Conservation (phyloP, 1,139 yeast species). For the Blastobotrys apis region DNA sequence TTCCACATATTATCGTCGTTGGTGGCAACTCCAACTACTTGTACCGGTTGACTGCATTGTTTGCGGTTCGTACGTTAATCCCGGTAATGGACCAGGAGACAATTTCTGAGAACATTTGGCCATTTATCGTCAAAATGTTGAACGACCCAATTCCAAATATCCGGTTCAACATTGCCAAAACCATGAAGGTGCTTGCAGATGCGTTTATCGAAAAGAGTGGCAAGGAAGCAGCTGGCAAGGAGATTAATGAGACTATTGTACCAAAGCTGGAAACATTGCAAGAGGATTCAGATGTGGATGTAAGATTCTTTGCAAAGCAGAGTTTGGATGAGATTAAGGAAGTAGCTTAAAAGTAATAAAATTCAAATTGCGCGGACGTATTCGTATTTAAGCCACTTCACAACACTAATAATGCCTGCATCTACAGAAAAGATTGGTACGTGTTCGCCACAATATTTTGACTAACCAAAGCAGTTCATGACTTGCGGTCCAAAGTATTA, state of each 20-base stretch:
- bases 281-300: slow-evolving; percentile 82
- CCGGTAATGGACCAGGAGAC: slow-evolving; percentile 50
- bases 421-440: slow-evolving; percentile 12
- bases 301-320: slow-evolving; percentile 74
- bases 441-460: background rate
- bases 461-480: slow-evolving; percentile 3
- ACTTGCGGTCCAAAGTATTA: slow-evolving; percentile 13
- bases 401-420: background rate
- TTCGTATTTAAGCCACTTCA: too few relatives aligned
- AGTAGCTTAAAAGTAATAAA: background rate
- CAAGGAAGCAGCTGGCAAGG: slow-evolving; percentile 31
- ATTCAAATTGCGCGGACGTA: background rate
- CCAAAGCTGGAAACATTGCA: slow-evolving; percentile 60
- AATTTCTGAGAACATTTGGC: slow-evolving; percentile 63
- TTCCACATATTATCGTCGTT: slow-evolving; percentile 62
- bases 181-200: slow-evolving; percentile 60
- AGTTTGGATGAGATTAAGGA: slow-evolving; percentile 36
- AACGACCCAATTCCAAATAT: slow-evolving; percentile 89
- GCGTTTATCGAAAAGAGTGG: slow-evolving; percentile 35
- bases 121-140: slow-evolving; percentile 68
- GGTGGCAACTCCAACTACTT: slow-evolving; percentile 64
- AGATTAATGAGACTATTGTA: slow-evolving; percentile 53
- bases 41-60: slow-evolving; percentile 85
- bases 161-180: slow-evolving; percentile 89
- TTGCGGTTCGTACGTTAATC: slow-evolving; percentile 76